Conservation (phyloP, 129 eudicot species). For the Helianthus tuberosus region DNA sequence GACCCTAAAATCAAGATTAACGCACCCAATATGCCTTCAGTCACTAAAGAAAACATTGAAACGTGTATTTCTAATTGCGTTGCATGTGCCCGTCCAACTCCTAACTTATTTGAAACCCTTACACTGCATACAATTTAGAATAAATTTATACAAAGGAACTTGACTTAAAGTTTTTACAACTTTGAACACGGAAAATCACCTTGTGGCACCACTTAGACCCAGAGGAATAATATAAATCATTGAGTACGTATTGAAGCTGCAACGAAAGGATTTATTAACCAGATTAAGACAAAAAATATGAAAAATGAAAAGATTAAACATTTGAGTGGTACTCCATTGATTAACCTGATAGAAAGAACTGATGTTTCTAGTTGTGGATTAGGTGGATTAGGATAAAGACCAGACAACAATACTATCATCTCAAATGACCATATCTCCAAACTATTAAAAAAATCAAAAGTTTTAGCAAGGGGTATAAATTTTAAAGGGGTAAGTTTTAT, state of each 20-base stretch:
- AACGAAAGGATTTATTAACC: background rate
- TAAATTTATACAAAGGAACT: background rate
- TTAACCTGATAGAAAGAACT: constrained; percentile 78
- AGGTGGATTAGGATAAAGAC: constrained; percentile 74
- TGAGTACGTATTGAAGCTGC: constrained; percentile 68
- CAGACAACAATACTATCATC: constrained; percentile 66
- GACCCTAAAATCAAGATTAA: constrained; percentile 42
- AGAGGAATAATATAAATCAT: constrained; percentile 77
- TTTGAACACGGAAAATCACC: constrained; percentile 36
- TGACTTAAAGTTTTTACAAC: background rate
- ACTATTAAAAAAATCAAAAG: constrained; percentile 37
- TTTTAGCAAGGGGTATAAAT: background rate
- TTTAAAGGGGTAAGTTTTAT: background rate
- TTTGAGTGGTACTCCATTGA: background rate
- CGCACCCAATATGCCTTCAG: constrained; percentile 42
- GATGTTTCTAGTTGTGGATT: constrained; percentile 84
- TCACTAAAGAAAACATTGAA: constrained; percentile 28
- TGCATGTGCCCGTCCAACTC: constrained; percentile 47
- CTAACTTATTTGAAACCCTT: constrained; percentile 58
- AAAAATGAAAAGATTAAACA: background rate
- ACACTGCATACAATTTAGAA: constrained; percentile 32
- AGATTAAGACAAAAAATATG: background rate
- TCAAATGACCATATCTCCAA: constrained; percentile 91
- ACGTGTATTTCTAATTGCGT: constrained; percentile 45
- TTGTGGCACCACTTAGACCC: constrained; percentile 72